Base-by-base conservation (phyloP, 768 basidiomycete species). In the Fibroporia radiculosa region DNA sequence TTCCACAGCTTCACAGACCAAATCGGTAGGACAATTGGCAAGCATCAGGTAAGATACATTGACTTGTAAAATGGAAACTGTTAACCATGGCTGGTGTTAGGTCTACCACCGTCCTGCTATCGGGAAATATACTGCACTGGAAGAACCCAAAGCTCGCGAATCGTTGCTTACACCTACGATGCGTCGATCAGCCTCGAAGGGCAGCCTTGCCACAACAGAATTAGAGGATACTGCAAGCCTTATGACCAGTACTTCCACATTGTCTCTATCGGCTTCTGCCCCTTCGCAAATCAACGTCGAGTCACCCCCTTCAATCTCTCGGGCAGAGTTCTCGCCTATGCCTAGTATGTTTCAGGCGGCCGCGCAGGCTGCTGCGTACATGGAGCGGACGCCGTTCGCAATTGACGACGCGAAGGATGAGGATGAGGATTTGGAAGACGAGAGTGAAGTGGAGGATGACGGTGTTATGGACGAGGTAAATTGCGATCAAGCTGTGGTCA, bases 301-400 rank as follows among this genome's bases (percentile, higher is more conserved):
- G 23, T 31, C 51, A n/a, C 48, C 57, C 11, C 42, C 57, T 24
- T 48, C 57, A 11, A 43, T 50, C 48, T 48, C 31, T 55, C 56
- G 50, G 12, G 54, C 58, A 3, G 54, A 48, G 36, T 68, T 75
- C 34, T 74, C 78, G 20, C 74, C 81, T 18, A 69, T 80, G 59
- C 74, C 82, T 5, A 56, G 40, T 28, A 75, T 85, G 68, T 69
- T 89, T 38, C 72, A 83, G 55, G 83, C 81, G 0, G 87, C 81
- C 0, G 87, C 84, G 40, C 85, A 78, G 51, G 84, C 84, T 25
- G 87, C 88, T 27, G 24, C 71, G 28, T 40, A 91, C 36, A 84
- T 93, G 84, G 88, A 95, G 60, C 72, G 95, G 33, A 92, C 90
- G 20, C 84, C 85, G 51, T 99, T 99, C 61, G 91, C 91, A n/a